Conservation (phyloP, 2,329 filamentous ascomycete genomes). For the Lasiodiplodia sp. region DNA sequence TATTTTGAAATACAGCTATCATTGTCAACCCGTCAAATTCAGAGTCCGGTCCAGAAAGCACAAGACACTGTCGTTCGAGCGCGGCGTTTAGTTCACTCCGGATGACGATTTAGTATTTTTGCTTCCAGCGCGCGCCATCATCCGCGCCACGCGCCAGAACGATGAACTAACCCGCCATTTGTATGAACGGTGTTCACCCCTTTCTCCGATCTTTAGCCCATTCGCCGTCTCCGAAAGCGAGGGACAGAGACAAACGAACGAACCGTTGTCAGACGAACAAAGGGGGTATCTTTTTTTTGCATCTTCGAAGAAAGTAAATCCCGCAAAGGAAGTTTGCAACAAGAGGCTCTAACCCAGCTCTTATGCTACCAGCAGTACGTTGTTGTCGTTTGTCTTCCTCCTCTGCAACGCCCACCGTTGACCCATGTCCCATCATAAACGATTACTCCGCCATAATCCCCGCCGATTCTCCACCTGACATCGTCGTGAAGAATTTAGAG, state of each 20-base stretch:
- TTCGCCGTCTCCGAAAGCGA: background rate
- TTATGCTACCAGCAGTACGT: constrained; percentile 19
- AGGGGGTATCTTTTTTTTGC: constrained; percentile 14
- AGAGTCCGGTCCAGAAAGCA: background rate
- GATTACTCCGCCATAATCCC: background rate
- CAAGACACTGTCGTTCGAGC: background rate
- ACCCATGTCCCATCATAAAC: background rate
- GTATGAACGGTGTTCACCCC: constrained; percentile 16
- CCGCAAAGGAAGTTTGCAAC: constrained; percentile 13
- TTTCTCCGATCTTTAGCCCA: background rate
- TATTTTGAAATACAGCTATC: background rate
- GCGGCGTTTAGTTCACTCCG: background rate
- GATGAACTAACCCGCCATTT: constrained; percentile 12
- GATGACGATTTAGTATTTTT: constrained; percentile 17
- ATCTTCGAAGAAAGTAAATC: constrained; percentile 7
- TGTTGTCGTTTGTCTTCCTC: background rate
- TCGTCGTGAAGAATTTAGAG: constrained; percentile 69
- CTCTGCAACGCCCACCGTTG: background rate
- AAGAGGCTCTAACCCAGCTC: constrained; percentile 1
- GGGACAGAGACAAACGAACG: background rate
- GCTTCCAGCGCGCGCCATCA: constrained; percentile 4
- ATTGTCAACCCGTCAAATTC: background rate
- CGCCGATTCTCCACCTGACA: background rate
- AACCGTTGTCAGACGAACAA: constrained; percentile 4
- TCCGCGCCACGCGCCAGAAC: background rate